Evolutionary conservation across 495 filamentous ascomycete species (phyloP).

Genomic region (Bathelium albidoporum): DNA sequence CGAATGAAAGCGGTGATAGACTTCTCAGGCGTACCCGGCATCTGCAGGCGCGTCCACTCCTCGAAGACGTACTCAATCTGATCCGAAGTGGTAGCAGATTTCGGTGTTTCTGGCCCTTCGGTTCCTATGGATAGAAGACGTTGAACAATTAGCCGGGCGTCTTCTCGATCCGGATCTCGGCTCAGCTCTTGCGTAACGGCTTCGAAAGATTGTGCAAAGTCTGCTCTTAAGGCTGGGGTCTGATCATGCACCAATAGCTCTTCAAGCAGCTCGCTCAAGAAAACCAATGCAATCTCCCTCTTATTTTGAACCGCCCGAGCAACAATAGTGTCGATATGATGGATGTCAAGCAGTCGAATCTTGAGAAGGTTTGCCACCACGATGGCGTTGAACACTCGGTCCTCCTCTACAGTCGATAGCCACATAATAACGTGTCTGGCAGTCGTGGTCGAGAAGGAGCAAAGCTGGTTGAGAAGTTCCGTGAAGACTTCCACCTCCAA

Average conservation of each 20-base stretch:
- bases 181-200: constrained; percentile 73
- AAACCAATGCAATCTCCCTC: constrained; percentile 58
- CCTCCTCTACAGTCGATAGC: constrained; percentile 58
- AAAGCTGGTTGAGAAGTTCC: constrained; percentile 68
- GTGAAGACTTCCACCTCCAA: constrained; percentile 77
- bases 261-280: constrained; percentile 65
- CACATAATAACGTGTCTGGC: constrained; percentile 64
- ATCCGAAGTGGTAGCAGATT: constrained; percentile 43
- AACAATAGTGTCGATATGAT: constrained; percentile 66
- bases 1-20: constrained; percentile 66
- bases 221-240: constrained; percentile 65
- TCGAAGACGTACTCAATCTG: constrained; percentile 91
- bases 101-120: constrained; percentile 23
- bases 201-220: constrained; percentile 70
- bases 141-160: constrained; percentile 56
- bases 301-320: constrained; percentile 59
- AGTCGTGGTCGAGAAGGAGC: constrained; percentile 62
- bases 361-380: constrained; percentile 70
- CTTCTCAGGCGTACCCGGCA: constrained; percentile 58
- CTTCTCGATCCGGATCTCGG: constrained; percentile 56
- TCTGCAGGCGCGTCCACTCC: constrained; percentile 83
- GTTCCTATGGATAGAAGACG: constrained; percentile 43
- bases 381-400: constrained; percentile 66
- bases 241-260: constrained; percentile 65
- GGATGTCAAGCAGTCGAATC: constrained; percentile 61